Percentiles rank a stretch among this genome's conserved stretches.
phyloP scores from a whole-genome alignment of 176 grass and related monocot genomes.

The Bolboschoenus planiculmis region DNA sequence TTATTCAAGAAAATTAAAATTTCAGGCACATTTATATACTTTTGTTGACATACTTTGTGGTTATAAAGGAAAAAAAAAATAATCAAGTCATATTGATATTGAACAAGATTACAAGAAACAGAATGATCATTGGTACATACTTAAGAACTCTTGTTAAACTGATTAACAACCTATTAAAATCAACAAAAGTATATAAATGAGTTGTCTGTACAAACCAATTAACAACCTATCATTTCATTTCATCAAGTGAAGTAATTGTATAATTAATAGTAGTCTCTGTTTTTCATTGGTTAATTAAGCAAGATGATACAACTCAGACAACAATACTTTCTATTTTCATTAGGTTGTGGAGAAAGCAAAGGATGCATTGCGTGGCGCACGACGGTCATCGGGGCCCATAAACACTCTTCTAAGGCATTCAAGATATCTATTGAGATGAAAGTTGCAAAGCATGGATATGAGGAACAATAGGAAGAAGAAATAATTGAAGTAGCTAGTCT shows the following conservation, averaged over 20 bases:
- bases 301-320: neutral
- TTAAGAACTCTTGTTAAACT: neutral
- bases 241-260: neutral
- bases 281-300: neutral
- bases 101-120: neutral
- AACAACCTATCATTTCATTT: neutral
- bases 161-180: neutral
- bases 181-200: neutral
- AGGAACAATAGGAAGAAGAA: slow-evolving; percentile 6
- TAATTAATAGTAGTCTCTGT: neutral
- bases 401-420: slow-evolving; percentile 24
- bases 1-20: neutral
- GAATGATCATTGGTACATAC: neutral
- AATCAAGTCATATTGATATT: neutral
- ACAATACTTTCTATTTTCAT: neutral
- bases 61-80: neutral
- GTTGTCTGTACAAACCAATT: too few relatives aligned
- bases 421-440: slow-evolving; percentile 21
- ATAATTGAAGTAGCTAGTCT: slow-evolving; percentile 8
- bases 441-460: neutral
- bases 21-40: neutral
- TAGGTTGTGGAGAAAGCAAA: slow-evolving; percentile 21
- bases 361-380: neutral
- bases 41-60: too few relatives aligned
- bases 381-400: neutral